Conservation (phyloP, 495 filamentous ascomycete genomes). For the Podospora sp. region DNA sequence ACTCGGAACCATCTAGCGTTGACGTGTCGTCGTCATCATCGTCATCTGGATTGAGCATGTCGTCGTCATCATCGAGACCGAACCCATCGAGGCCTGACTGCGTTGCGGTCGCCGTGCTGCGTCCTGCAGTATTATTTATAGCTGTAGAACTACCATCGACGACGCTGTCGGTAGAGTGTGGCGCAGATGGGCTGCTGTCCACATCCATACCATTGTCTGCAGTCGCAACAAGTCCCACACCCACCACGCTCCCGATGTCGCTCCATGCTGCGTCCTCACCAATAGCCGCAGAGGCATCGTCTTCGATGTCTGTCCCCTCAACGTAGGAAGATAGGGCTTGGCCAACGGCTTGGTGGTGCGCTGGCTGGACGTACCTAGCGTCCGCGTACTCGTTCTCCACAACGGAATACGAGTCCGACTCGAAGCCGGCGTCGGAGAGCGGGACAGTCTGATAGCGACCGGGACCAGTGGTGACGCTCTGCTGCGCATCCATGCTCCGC, state of each 20-base stretch:
- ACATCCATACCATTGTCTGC: not conserved
- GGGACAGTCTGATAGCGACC: constrained; percentile 22
- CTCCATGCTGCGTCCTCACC: constrained; percentile 16
- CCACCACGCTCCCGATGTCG: not conserved
- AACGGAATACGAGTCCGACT: constrained; percentile 27
- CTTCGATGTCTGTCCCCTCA: constrained; percentile 16
- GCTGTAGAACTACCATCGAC: not conserved
- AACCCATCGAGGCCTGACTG: not conserved
- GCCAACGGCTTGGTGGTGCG: constrained; percentile 31
- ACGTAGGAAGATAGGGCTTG: constrained; percentile 21
- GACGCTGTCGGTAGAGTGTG: not conserved
- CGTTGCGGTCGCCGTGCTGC: not conserved
- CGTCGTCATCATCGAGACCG: not conserved
- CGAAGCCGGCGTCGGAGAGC: constrained; percentile 3
- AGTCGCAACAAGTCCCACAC: not conserved
- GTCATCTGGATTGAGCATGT: not conserved
- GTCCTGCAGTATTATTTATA: not conserved
- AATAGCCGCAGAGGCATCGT: not conserved
- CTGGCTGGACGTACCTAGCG: constrained; percentile 29
- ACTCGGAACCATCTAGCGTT: constrained; percentile 32
- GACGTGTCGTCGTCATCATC: constrained; percentile 26
- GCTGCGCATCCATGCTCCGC: constrained; percentile 34
- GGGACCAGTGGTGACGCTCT: constrained; percentile 25
- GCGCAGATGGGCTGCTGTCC: not conserved
- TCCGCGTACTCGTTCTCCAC: constrained; percentile 26